Evolutionary conservation across 345 rosid species (phyloP).

Genomic region (Iberis pinnata): DNA sequence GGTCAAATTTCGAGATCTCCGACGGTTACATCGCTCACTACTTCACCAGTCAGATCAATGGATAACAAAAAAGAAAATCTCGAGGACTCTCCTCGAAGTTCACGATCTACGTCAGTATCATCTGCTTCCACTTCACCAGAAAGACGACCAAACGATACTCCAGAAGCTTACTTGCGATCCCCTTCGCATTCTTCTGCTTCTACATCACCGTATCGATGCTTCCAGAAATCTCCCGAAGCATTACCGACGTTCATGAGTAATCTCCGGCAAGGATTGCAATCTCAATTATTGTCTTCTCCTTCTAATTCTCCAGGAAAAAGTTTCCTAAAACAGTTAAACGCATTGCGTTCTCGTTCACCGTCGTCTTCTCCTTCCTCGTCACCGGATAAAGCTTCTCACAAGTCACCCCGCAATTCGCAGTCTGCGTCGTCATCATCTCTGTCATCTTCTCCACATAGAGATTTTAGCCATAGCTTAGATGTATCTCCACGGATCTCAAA

Average conservation of each 20-base stretch:
- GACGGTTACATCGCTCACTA: slow-evolving; percentile 35
- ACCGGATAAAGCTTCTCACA: slow-evolving; percentile 38
- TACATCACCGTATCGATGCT: slow-evolving; percentile 33
- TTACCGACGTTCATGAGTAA: slow-evolving; percentile 28
- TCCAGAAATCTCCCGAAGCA: slow-evolving; percentile 22
- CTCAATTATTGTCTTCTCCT: slow-evolving; percentile 33
- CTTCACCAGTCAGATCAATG: slow-evolving; percentile 44
- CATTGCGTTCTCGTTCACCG: slow-evolving; percentile 23
- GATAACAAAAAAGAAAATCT: slow-evolving; percentile 16
- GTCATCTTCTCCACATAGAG: slow-evolving; percentile 36
- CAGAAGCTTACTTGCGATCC: slow-evolving; percentile 31
- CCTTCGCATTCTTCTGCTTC: slow-evolving; percentile 40
- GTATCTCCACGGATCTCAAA: slow-evolving; percentile 30
- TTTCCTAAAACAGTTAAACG: slow-evolving; percentile 29
- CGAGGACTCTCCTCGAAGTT: slow-evolving; percentile 31
- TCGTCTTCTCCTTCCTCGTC: slow-evolving; percentile 38
- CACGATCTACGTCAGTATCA: slow-evolving; percentile 32
- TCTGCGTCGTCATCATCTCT: slow-evolving; percentile 29
- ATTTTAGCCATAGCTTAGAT: slow-evolving; percentile 31
- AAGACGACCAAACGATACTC: slow-evolving; percentile 29
- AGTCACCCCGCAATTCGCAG: slow-evolving; percentile 21
- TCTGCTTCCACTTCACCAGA: slow-evolving; percentile 41
- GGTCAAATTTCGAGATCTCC: slow-evolving; percentile 38
- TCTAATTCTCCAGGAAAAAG: slow-evolving; percentile 31
- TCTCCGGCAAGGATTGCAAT: slow-evolving; percentile 30